These are phyloP conservation scores for Melampsora americana DNA, from an alignment of 1,284 basidiomycete species.

Conservation along the genomic window DNA sequence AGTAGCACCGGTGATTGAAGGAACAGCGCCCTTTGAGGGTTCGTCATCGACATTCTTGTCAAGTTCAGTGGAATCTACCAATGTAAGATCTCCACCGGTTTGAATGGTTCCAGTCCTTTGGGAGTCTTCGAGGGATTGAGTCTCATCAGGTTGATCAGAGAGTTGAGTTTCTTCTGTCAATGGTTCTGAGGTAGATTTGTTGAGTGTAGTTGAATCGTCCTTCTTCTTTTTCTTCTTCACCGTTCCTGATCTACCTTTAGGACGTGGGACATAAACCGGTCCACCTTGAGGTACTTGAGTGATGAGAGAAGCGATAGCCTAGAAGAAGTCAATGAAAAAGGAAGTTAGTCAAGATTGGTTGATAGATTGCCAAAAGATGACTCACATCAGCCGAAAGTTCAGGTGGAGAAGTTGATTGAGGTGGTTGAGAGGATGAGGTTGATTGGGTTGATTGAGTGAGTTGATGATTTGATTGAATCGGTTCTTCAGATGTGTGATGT, in stretches of 20 bases:
- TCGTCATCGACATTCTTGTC: neutral
- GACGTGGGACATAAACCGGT: neutral
- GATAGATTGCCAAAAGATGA: neutral
- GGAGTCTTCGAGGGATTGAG: neutral
- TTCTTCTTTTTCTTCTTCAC: constrained; percentile 4
- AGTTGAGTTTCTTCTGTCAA: neutral
- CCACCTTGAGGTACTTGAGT: constrained; percentile 4
- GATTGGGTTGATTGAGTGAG: too few relatives aligned
- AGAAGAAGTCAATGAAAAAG: neutral
- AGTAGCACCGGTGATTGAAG: neutral
- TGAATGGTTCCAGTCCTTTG: too few relatives aligned
- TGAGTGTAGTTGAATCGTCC: neutral
- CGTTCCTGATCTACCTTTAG: constrained; percentile 2
- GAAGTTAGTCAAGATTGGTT: neutral
- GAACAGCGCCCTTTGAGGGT: neutral
- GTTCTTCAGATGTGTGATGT: too few relatives aligned
- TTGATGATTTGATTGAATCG: too few relatives aligned
- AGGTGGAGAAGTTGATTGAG: neutral
- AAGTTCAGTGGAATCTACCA: neutral
- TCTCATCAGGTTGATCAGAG: neutral
- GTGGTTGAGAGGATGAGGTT: too few relatives aligned
- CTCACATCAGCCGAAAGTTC: neutral
- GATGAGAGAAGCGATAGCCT: constrained; percentile 6
- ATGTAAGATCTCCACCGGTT: neutral
- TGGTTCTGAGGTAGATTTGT: neutral